Base-by-base conservation (phyloP, 1,139 yeast species). In the Eremothecium cymbalariae region DNA sequence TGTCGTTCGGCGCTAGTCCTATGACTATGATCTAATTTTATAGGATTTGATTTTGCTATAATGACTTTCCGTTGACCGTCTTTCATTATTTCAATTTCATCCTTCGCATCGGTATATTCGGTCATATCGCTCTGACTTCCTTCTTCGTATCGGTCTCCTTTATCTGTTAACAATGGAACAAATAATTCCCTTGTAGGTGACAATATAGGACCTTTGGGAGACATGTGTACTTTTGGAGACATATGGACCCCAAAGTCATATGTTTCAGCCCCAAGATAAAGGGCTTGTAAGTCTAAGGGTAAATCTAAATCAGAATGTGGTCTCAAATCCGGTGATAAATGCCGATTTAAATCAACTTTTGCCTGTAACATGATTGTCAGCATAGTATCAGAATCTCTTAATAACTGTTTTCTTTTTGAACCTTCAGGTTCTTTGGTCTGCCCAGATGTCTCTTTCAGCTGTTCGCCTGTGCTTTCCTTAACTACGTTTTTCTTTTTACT, bases 261-360 rank as follows among this genome's bases (percentile, higher is more conserved):
- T 9, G 30, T 27, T 17, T 45, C 47, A 8, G 43, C 45, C 19
- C 43, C 47, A 1, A 45, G 32, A 21, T 45, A 45, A 32, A 45
- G 23, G 6, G 34, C 39, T 22, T 42, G 42, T 16, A 45, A 17
- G 11, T 45, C 50, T 12, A 37, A 25, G 11, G 51, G 47, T 28
- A 46, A 26, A 16, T 31, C 33, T 11, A 35, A 18, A 12, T 35
- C 38, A 4, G 34, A 11, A 14, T 27, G 19, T n/a, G n/a, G n/a
- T 14, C 30, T 14, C 9, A 27, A 14, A 11, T 27, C 30, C 9
- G 30, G 30, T 18, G 30, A 27, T 14, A 27, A 8, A 17, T 27
- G 30, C 4, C 30, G 30, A 17, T 27, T 27, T 27, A 27, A 27
- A 18, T 27, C 30, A 11, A 27, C 30, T 6, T 17, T 27, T 9